Conservation (phyloP, 495 filamentous ascomycete species). For the Halenospora varia region DNA sequence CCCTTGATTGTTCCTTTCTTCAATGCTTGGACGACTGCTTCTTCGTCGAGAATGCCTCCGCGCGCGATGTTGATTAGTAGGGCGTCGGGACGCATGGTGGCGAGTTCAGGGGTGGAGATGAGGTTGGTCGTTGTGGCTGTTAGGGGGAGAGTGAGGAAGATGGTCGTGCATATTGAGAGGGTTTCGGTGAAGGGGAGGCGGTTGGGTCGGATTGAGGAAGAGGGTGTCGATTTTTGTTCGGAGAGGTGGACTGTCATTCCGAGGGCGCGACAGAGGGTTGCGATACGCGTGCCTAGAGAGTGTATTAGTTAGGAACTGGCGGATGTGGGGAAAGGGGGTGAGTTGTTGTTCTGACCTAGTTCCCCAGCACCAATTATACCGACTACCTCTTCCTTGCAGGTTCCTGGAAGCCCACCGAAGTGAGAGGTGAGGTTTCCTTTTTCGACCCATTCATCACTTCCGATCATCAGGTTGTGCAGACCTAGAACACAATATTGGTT, state of each 20-base stretch:
- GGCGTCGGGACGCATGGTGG: constrained; percentile 41
- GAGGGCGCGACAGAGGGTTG: constrained; percentile 29
- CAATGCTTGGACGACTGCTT: constrained; percentile 43
- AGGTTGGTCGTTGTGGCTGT: constrained; percentile 39
- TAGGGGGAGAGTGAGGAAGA: constrained; percentile 45
- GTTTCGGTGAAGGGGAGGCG: constrained; percentile 43
- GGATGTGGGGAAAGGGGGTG: neutral
- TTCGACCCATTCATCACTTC: constrained; percentile 27
- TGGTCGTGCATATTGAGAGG: constrained; percentile 40
- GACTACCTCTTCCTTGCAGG: constrained; percentile 36
- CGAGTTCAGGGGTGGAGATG: constrained; percentile 43
- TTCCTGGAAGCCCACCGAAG: constrained; percentile 36
- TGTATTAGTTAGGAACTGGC: neutral
- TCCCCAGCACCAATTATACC: constrained; percentile 51
- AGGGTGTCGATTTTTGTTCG: constrained; percentile 35
- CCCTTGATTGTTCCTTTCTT: constrained; percentile 42
- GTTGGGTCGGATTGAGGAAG: constrained; percentile 25
- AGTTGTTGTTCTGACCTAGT: constrained; percentile 30
- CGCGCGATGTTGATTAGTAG: constrained; percentile 53
- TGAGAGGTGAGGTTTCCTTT: constrained; percentile 25
- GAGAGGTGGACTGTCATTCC: constrained; percentile 52
- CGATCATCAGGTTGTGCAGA: constrained; percentile 35
- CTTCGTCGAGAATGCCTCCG: constrained; percentile 55
- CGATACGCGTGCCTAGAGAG: constrained; percentile 30
- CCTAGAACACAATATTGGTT: neutral